Percentiles rank a stretch among this genome's conserved stretches.
Evolutionary conservation across 768 basidiomycete genomes (phyloP).

Genomic region (Podaxis sp.): DNA sequence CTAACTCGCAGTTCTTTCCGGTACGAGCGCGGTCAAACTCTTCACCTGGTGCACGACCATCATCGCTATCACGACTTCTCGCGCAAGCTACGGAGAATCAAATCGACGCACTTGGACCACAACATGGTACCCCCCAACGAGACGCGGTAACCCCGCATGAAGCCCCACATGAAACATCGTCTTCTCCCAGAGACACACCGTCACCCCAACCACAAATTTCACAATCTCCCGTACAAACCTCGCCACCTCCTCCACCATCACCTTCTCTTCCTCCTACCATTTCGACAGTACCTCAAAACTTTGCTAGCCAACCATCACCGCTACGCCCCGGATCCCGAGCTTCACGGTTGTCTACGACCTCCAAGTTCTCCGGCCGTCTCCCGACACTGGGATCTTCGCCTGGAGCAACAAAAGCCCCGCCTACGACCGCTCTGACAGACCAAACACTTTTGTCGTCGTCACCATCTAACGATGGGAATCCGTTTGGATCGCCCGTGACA

Average conservation of each 20-base stretch:
- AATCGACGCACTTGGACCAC: conserved; percentile 19
- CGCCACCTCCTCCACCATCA: conserved; percentile 36
- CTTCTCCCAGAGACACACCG: conserved; percentile 15
- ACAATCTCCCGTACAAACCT: conserved; percentile 18
- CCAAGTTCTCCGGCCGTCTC: conserved; percentile 66
- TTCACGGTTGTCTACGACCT: conserved; percentile 67
- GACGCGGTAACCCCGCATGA: conserved; percentile 18
- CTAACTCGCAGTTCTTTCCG: conserved; percentile 70
- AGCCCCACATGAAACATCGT: conserved; percentile 16
- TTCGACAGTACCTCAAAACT: conserved; percentile 36
- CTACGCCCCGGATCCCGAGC: conserved; percentile 73
- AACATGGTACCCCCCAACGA: conserved; percentile 21
- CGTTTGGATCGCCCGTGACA: conserved; percentile 40
- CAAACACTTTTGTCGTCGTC: conserved; percentile 46
- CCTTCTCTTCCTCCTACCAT: conserved; percentile 35
- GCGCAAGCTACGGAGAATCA: conserved; percentile 64
- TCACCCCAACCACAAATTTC: conserved; percentile 26
- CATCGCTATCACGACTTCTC: conserved; percentile 75
- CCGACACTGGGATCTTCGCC: conserved; percentile 57
- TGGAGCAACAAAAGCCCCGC: conserved; percentile 53
- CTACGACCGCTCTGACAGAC: conserved; percentile 69
- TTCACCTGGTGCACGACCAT: conserved; percentile 69
- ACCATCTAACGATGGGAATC: conserved; percentile 40
- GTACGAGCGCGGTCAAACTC: conserved; percentile 63
- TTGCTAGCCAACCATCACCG: conserved; percentile 46